These are phyloP conservation scores for Pisolithus albus DNA, from an alignment of 768 basidiomycete genomes.

Conservation along the genomic window DNA sequence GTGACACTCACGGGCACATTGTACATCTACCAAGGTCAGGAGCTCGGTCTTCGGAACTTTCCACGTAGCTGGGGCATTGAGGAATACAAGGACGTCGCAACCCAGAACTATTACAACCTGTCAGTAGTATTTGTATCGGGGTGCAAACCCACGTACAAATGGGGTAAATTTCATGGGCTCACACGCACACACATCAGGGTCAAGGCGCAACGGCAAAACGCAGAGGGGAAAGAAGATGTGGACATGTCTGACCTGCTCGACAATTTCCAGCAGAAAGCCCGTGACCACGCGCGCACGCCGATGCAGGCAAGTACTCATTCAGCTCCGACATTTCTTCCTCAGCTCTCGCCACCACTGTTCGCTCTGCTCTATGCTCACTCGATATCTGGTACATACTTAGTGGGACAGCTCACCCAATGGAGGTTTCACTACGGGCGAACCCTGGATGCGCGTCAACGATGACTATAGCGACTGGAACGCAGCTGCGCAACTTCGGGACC, in stretches of 20 bases:
- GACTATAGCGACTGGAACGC: slow-evolving; percentile 60
- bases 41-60: slow-evolving; percentile 61
- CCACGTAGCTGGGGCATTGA: slow-evolving; percentile 59
- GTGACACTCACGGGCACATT: slow-evolving; percentile 58
- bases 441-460: slow-evolving; percentile 74
- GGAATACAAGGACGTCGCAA: slow-evolving; percentile 66
- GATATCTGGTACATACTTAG: slow-evolving; percentile 23
- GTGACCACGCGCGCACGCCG: slow-evolving; percentile 66
- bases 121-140: slow-evolving; percentile 19
- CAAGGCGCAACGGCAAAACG: slow-evolving; percentile 29
- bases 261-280: slow-evolving; percentile 51
- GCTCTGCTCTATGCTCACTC: too few species aligned
- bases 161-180: not conserved
- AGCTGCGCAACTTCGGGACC: slow-evolving; percentile 38
- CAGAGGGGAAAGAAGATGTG: slow-evolving; percentile 32
- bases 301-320: slow-evolving; percentile 44
- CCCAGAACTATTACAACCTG: slow-evolving; percentile 53
- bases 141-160: not conserved
- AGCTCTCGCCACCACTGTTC: not conserved
- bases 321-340: not conserved
- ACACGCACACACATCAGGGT: slow-evolving; percentile 25
- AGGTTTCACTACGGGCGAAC: slow-evolving; percentile 58
- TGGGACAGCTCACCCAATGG: slow-evolving; percentile 51
- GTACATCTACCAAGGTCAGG: slow-evolving; percentile 73
- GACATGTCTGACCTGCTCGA: slow-evolving; percentile 60